Evolutionary conservation across 805 yeast species (phyloP).

Genomic region (Candida endomychidarum): DNA sequence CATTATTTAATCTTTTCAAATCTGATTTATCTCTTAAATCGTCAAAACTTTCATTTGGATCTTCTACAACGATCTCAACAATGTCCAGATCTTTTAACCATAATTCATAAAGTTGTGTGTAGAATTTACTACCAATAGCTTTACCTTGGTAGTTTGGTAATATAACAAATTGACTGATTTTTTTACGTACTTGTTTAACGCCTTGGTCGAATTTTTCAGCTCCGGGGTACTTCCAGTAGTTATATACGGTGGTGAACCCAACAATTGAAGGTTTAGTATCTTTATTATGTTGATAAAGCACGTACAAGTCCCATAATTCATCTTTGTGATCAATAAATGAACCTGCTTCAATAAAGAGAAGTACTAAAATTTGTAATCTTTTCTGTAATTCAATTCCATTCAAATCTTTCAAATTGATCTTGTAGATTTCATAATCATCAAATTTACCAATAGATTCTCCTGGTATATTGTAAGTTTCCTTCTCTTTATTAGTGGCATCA

Average conservation of each 20-base stretch:
- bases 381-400: slow-evolving; percentile 55
- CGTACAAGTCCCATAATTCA: slow-evolving; percentile 75
- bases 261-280: slow-evolving; percentile 43
- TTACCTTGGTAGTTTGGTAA: slow-evolving; percentile 81
- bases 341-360: slow-evolving; percentile 92
- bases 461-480: slow-evolving; percentile 41
- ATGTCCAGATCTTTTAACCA: slow-evolving; percentile 58
- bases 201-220: slow-evolving; percentile 50
- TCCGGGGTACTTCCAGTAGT: slow-evolving; percentile 75
- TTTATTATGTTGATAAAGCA: slow-evolving; percentile 35
- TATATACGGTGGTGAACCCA: slow-evolving; percentile 83
- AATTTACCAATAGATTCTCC: slow-evolving; percentile 26
- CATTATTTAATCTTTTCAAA: slow-evolving; percentile 34
- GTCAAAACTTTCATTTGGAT: slow-evolving; percentile 91
- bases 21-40: slow-evolving; percentile 86
- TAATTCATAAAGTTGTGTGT: slow-evolving; percentile 49
- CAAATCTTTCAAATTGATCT: slow-evolving; percentile 41
- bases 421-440: slow-evolving; percentile 49
- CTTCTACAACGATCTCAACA: slow-evolving; percentile 83
- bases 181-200: slow-evolving; percentile 49
- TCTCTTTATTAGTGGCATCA: slow-evolving; percentile 51
- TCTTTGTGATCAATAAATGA: slow-evolving; percentile 79
- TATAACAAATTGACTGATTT: slow-evolving; percentile 83
- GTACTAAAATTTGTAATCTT: slow-evolving; percentile 74
- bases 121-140: slow-evolving; percentile 70